Evolutionary conservation across 2,329 filamentous ascomycete species (phyloP), one percentile per base, ranked within the genome.

Genomic region (Penicillium vulpinum): DNA sequence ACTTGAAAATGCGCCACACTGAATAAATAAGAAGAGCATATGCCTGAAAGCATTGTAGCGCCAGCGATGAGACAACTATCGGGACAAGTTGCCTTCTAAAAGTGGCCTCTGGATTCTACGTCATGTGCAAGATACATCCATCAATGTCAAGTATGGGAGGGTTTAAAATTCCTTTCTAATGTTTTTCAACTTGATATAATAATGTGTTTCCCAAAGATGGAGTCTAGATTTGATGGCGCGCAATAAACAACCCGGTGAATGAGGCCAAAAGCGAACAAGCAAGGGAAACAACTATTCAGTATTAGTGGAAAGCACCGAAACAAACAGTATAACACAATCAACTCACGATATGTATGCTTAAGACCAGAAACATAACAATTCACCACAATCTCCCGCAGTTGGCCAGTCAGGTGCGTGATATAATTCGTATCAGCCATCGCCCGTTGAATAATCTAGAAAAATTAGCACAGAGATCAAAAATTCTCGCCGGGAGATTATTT

Each of bases 371-470:
- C 40, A 44, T 71, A 73, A 22, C 66, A 70, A 3, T 45, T 47
- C 5, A 73, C 58, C 5, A 73, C 70, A 41, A 67, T 58, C 10
- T 71, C 63, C 9, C 66, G 55, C 2, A 72, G 21, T 11, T 45
- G 53, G 0, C 70, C 70, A 2, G 45, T 60, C 1, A 73, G 56
- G 3, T 66, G 62, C 2, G 68, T 65, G n/a, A 80, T 73, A 54
- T 77, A 80, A 1, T 70, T 66, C 9, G 77, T 75, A 48, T 77
- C 73, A 0, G 72, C 73, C 28, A 75, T 69, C 1, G 76, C 75
- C 18, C 72, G 70, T 44, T 65, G 62, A 52, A 79, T 77, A n/a
- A 80, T 74, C 75, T 78, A 53, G n/a, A 5, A 62, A 65, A 21
- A 11, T 60, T 22, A 59, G 36, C 10, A 46, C 13, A 2, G 11